Base-by-base conservation (phyloP, 768 basidiomycete species). In the Suillus cothurnatus region DNA sequence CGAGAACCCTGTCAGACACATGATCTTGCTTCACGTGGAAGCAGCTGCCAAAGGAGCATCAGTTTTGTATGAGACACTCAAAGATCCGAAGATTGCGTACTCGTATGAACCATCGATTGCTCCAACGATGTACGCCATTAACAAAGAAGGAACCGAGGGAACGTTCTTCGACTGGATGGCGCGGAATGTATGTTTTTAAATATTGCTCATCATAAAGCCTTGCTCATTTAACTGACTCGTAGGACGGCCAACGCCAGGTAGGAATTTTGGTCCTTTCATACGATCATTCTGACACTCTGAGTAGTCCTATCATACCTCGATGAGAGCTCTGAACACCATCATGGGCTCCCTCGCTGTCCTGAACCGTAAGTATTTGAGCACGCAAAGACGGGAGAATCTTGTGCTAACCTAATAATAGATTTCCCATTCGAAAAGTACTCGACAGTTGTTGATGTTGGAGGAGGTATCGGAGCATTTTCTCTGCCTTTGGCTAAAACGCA, bases 371-470 rank as follows among this genome's bases (percentile, higher is more conserved):
- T 66, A 9, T 39, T 8, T 9, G n/a, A 6, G 6, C n/a, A 26
- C 26, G 26, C 58, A 34, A 55, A 55, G 11, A 58, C 9, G 0
- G 17, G 9, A 26, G 17, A 19, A 11, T 19, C 14, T 19, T 8
- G 17, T 15, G 12, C 55, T 66, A 1, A 65, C 15, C 15, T 6
- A 1, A 17, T 23, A 45, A 45, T 28, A 79, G 79, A 67, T 0
- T 79, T 72, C 61, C 76, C 80, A 8, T 80, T 79, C 58, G 64
- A 63, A 12, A 68, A 68, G 31, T 70, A 71, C 55, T 71, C 76
- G 0, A 71, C 71, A 8, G 62, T 79, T 9, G 76, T 78, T 28
- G 79, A 80, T 58, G 70, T 80, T 4, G 79, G 78, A 12, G 78
- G 78, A 50, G 73, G 78, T 8, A 71, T 77, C 21, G 79, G 79